A percentile compares a stretch with the other conserved stretches of the same genome.
phyloP scores from a whole-genome alignment of 305 asterid species.

The Fraxinus greggii region DNA sequence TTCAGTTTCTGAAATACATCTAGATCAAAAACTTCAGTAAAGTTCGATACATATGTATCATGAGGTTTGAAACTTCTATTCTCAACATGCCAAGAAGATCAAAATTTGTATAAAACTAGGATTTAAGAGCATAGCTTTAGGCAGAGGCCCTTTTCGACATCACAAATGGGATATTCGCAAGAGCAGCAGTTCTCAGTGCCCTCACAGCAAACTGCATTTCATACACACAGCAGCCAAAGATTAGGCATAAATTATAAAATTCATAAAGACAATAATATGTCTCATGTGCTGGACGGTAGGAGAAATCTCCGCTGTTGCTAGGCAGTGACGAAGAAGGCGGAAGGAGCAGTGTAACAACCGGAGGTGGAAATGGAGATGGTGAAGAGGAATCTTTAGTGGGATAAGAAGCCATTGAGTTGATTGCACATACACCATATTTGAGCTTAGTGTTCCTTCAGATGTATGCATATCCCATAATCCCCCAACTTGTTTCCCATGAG shows the following conservation, averaged over 20 bases:
- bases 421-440: conserved; percentile 33
- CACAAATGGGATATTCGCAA: conserved; percentile 28
- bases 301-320: not conserved
- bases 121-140: conserved; percentile 17
- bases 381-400: conserved; percentile 19
- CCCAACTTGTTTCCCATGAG: conserved; percentile 35
- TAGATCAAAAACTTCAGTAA: not conserved
- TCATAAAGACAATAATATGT: conserved; percentile 26
- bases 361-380: conserved; percentile 6
- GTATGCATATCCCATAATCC: conserved; percentile 26
- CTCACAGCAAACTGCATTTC: conserved; percentile 26
- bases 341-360: not conserved
- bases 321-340: conserved; percentile 7
- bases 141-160: conserved; percentile 23
- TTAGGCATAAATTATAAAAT: not conserved
- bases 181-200: conserved; percentile 24
- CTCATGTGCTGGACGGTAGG: conserved; percentile 19
- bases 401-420: conserved; percentile 36
- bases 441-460: conserved; percentile 22
- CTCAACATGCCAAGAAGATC: not conserved
- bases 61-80: not conserved
- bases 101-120: not conserved
- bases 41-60: not conserved
- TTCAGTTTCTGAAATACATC: not conserved
- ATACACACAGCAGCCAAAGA: conserved; percentile 26